Evolutionary conservation across 1,139 yeast species (phyloP).

Genomic region (Yamadazyma blattariae): DNA sequence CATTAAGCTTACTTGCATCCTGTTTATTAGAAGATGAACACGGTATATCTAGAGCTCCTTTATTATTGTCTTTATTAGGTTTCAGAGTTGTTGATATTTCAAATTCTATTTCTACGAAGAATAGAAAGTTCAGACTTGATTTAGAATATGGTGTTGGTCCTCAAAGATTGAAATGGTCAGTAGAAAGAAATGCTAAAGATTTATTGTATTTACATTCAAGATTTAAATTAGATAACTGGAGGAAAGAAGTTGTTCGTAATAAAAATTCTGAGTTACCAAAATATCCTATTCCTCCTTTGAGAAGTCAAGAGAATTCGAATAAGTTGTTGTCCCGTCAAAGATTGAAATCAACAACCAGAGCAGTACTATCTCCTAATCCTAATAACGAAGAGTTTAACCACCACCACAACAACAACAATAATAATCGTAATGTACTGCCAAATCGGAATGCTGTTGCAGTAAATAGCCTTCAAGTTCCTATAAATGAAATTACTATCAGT

Average conservation of each 20-base stretch:
- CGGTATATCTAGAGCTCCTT: slow-evolving; percentile 77
- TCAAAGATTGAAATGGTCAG: slow-evolving; percentile 75
- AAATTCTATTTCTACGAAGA: slow-evolving; percentile 37
- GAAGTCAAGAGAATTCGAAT: slow-evolving; percentile 10
- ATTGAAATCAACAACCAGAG: neutral
- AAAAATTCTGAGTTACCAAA: slow-evolving; percentile 27
- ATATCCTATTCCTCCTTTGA: slow-evolving; percentile 30
- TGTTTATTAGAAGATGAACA: slow-evolving; percentile 75
- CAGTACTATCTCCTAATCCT: too few species aligned
- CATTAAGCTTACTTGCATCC: slow-evolving; percentile 73
- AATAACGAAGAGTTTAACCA: too few species aligned
- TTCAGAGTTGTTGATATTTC: slow-evolving; percentile 58
- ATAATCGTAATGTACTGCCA: too few species aligned
- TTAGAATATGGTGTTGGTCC: slow-evolving; percentile 90
- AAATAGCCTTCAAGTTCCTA: neutral
- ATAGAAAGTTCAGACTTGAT: slow-evolving; percentile 60
- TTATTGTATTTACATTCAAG: slow-evolving; percentile 65
- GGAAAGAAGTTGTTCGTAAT: slow-evolving; percentile 29
- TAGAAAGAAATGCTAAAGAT: slow-evolving; percentile 71
- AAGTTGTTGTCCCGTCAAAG: slow-evolving; percentile 4
- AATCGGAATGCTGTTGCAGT: neutral
- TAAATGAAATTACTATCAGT: too few species aligned
- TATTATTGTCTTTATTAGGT: slow-evolving; percentile 70
- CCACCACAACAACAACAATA: neutral
- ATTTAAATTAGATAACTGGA: slow-evolving; percentile 51